phyloP scores from a whole-genome alignment of 129 eudicot species.

The Chrysanthemum seticuspe region DNA sequence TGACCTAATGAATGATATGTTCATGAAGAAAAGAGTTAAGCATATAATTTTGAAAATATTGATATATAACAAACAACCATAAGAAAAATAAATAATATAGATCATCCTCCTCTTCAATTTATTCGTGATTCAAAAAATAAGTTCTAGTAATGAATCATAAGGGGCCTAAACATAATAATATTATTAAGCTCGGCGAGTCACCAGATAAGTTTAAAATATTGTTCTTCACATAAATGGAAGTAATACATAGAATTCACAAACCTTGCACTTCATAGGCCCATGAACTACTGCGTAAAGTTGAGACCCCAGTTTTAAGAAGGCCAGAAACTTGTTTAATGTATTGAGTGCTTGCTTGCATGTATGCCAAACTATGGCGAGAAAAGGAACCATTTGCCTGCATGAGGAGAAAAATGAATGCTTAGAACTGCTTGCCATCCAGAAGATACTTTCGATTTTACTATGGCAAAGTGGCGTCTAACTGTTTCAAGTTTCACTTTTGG shows the following conservation, averaged over 20 bases:
- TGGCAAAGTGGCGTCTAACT: conserved; percentile 41
- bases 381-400: conserved; percentile 60
- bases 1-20: neutral
- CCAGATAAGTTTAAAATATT: too few relatives aligned
- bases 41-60: neutral
- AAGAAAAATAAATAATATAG: neutral
- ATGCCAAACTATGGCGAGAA: conserved; percentile 78
- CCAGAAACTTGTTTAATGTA: conserved; percentile 83
- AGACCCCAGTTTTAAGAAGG: conserved; percentile 68
- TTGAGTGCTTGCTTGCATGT: conserved; percentile 72
- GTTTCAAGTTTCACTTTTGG: conserved; percentile 55
- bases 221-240: neutral
- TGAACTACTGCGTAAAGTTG: conserved; percentile 67
- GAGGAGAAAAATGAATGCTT: conserved; percentile 56
- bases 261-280: conserved; percentile 75
- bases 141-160: too few relatives aligned
- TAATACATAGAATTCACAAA: conserved; percentile 17
- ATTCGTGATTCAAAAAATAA: too few relatives aligned
- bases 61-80: neutral
- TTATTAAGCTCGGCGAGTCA: too few relatives aligned
- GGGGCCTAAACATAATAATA: neutral
- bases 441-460: conserved; percentile 42
- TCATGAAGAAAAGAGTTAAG: neutral
- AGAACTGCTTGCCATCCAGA: conserved; percentile 74
- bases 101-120: too few relatives aligned